Evolutionary conservation across 306 rosid species (phyloP).

Genomic region (Cicer chorassanicum): DNA sequence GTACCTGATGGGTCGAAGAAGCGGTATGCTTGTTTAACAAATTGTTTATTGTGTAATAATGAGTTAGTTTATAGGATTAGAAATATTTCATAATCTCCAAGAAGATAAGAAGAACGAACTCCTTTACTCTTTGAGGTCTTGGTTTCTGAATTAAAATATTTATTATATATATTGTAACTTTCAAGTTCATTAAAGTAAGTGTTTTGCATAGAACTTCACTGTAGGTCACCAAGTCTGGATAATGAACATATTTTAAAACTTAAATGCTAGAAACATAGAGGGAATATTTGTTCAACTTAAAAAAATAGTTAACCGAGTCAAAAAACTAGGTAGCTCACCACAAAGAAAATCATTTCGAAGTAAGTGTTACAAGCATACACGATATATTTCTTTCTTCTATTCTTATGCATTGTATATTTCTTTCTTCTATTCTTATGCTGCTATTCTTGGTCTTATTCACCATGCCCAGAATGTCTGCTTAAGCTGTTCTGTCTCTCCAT

Average conservation of each 20-base stretch:
- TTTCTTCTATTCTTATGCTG: neutral
- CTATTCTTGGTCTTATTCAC: slow-evolving; percentile 17
- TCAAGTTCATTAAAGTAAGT: neutral
- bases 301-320: neutral
- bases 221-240: neutral
- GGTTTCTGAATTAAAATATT: slow-evolving; percentile 35
- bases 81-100: slow-evolving; percentile 23
- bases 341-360: neutral
- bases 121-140: neutral
- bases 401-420: slow-evolving; percentile 3
- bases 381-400: too few relatives aligned
- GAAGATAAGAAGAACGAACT: slow-evolving; percentile 22
- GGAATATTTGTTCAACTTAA: neutral
- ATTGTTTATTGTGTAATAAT: slow-evolving; percentile 5
- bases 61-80: slow-evolving; percentile 13
- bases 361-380: neutral
- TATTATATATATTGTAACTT: neutral
- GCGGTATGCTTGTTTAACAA: slow-evolving; percentile 61
- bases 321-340: neutral
- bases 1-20: slow-evolving; percentile 75
- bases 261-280: neutral
- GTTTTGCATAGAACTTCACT: neutral
- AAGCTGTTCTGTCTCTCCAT: slow-evolving; percentile 33
- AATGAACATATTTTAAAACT: slow-evolving; percentile 4
- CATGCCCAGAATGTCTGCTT: slow-evolving; percentile 23